Conservation (phyloP, 192 early-diverging fungal genomes). For the Coemansia interrupta region DNA sequence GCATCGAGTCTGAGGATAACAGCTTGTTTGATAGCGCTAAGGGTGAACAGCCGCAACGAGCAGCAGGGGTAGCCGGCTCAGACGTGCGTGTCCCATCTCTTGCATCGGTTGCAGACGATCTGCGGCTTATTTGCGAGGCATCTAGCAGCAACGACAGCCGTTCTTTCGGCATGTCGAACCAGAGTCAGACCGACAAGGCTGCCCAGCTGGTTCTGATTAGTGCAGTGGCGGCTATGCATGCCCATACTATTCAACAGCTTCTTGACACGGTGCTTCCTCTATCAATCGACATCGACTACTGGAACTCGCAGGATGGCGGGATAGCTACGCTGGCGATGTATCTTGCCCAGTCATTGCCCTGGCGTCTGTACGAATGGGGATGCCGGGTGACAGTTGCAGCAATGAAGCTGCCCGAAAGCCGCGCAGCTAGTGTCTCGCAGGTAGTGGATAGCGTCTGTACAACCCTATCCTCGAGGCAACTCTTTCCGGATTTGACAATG, state of each 20-base stretch:
- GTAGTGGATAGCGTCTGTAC: background rate
- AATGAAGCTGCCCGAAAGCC: background rate
- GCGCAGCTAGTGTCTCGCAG: background rate
- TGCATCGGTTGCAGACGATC: constrained; percentile 13
- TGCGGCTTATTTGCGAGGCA: constrained; percentile 14
- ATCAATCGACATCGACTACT: constrained; percentile 63
- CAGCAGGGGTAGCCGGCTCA: background rate
- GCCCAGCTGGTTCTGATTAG: constrained; percentile 21
- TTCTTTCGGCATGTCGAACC: background rate
- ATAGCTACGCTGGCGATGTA: constrained; percentile 26
- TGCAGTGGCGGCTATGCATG: constrained; percentile 54
- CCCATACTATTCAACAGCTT: constrained; percentile 55
- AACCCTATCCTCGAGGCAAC: constrained; percentile 7
- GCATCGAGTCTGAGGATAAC: too few relatives aligned
- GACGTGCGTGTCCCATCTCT: constrained; percentile 11
- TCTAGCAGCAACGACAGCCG: background rate
- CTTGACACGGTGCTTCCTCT: constrained; percentile 60
- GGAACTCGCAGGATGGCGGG: constrained; percentile 57
- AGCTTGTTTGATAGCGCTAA: too few relatives aligned
- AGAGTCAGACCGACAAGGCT: background rate
- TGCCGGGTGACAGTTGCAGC: background rate
- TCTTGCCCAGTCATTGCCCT: constrained; percentile 36
- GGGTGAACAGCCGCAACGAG: background rate
- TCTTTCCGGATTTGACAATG: constrained; percentile 7
- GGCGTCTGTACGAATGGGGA: constrained; percentile 23